Base-by-base conservation (phyloP, 2,329 filamentous ascomycete species). In the Shiraia bambusicola region DNA sequence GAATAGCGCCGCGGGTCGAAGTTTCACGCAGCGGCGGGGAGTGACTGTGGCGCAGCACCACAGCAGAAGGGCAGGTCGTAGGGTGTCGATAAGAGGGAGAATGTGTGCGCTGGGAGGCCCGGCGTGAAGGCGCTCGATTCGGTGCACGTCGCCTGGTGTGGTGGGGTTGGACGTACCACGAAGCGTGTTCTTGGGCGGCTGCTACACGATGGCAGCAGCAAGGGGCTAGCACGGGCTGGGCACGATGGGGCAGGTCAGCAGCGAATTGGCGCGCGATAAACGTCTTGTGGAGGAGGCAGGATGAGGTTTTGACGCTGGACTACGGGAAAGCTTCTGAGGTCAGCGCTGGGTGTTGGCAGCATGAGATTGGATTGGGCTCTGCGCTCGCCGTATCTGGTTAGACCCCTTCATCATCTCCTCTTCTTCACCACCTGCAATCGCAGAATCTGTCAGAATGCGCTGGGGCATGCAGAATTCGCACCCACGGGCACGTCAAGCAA, bases 1-100 rank as follows among this genome's bases (percentile, higher is more conserved):
- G 64, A 59, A 55, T 56, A 52, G 52, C 53, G 58, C 50, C 40
- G 46, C 43, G 28, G 33, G 39, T 27, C 39, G 47, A 37, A 31
- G 42, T 33, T 28, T 33, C 33, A 29, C 40, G 38, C 38, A 34
- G 40, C 45, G 41, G 28, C 35, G 36, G 33, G 32, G 40, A 37
- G 42, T 37, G 44, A 28, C 46, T 37, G 40, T 45, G 37, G 48
- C 48, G 48, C 42, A 31, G 47, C 42, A 38, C 30, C 37, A 40
- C 34, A 28, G 42, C 34, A 24, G 34, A 19, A 30, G 27, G 26
- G 38, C 40, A 32, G 37, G 33, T 33, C 26, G 14, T 38, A 42
- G 42, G 44, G 42, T 43, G 49, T 41, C 38, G 34, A 32, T 32
- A 37, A 33, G 39, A 37, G 46, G 42, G 36, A 28, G 46, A 43